Evolutionary conservation across 2,329 filamentous ascomycete species (phyloP).

Genomic region (Pezicula rhizophila): DNA sequence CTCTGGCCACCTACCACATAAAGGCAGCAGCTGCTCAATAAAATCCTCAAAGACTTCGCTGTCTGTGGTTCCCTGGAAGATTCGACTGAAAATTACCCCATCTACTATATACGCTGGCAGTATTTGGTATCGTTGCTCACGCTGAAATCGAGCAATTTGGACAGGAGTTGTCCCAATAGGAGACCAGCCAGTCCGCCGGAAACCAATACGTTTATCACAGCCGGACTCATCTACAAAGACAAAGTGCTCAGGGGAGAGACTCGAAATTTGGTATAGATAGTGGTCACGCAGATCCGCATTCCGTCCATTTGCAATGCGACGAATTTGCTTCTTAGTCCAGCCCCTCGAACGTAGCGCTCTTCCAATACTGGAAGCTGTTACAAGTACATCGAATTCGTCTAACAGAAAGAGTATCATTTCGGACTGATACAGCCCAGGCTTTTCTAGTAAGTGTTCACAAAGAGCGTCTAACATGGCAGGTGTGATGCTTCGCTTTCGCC

Average conservation of each 20-base stretch:
- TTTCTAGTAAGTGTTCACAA: constrained; percentile 19
- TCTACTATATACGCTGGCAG: constrained; percentile 8
- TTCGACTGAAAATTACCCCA: constrained; percentile 14
- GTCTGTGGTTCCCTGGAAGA: constrained; percentile 21
- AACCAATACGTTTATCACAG: constrained; percentile 27
- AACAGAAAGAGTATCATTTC: constrained; percentile 20
- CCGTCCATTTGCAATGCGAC: constrained; percentile 22
- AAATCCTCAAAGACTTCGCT: constrained; percentile 18
- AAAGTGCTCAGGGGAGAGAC: constrained; percentile 26
- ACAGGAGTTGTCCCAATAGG: constrained; percentile 21
- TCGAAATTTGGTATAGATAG: constrained; percentile 26
- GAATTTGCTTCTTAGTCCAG: constrained; percentile 25
- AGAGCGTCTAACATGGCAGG: constrained; percentile 20
- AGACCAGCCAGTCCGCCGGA: constrained; percentile 29
- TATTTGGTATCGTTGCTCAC: constrained; percentile 12
- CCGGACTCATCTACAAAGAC: constrained; percentile 16
- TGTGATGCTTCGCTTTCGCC: constrained; percentile 19
- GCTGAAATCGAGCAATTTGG: constrained; percentile 16
- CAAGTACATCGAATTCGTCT: not conserved
- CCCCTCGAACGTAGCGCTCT: constrained; percentile 1
- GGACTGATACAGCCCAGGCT: constrained; percentile 20
- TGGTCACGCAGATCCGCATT: constrained; percentile 28
- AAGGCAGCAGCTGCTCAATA: constrained; percentile 26
- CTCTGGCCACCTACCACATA: constrained; percentile 22
- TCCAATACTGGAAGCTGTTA: not conserved